Base-by-base conservation (phyloP, 2,329 filamentous ascomycete genomes). In the Penicillium glabrum region DNA sequence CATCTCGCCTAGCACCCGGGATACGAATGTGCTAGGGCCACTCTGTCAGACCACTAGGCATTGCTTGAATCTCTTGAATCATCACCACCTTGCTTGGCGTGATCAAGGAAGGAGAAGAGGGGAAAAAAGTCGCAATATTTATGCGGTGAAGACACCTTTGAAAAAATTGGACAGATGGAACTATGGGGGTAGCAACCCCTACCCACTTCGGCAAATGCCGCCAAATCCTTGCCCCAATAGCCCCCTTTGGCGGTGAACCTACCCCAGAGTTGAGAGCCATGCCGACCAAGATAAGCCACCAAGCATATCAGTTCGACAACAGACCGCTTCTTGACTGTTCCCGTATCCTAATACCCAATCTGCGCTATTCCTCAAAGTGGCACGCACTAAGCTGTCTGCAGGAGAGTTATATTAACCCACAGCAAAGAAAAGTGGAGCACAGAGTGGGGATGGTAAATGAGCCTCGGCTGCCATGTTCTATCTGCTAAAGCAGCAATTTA, bases 281-380 rank as follows among this genome's bases (percentile, higher is more conserved):
- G 31, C 27, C 14, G 21, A 16, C 31, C 31, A 39, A 35, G 43
- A 57, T 54, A 44, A 51, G 46, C 45, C 52, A 56, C 48, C 37
- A 43, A 3, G 26, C 24, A 43, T 44, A 49, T 51, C 51, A 41
- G 37, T 27, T 52, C 23, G 29, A 33, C 23, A 52, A 44, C 51
- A 58, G 60, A 61, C 60, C 60, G 60, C 60, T 59, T 51, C 37
- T 57, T 62, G 43, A 35, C 44, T 46, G 48, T 37, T 43, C 47
- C 48, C 48, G 46, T 37, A 45, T 19, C 50, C 23, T 4, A 47
- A 45, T 13, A 35, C 50, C 29, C 43, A 44, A 33, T 39, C 13
- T 21, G 33, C 57, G 49, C 60, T 61, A 61, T 35, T 13, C 39
- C 54, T 52, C 26, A 27, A 58, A 53, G 14, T 33, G 58, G 58